Evolutionary conservation across 768 basidiomycete species (phyloP), one percentile per base, ranked within the genome.

Genomic region (Boletus sp.): DNA sequence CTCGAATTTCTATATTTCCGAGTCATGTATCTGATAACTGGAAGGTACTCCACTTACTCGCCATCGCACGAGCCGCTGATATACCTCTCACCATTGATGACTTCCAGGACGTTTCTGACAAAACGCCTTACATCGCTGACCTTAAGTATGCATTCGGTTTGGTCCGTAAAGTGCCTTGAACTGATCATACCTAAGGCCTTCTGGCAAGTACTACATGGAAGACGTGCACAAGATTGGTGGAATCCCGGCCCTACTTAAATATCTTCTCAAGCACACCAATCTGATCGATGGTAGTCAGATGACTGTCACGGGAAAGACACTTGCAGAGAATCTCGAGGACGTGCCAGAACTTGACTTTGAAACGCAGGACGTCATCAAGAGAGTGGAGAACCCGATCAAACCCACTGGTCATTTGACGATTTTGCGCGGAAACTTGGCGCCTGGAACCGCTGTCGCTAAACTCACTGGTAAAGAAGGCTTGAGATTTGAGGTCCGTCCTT

Each of bases 401-500:
- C 67, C 77, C 24, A 93, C 87, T 4, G 94, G 94, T 1, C 94
- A 96, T 73, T 73, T 97, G 63, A 86, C 86, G 12, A 93, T 98
- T 64, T 73, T 98, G 59, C 82, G 86, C 50, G 94, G 94, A n/a
- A 94, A 90, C 72, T 77, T 98, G 42, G 87, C 90, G 4, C 94
- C 94, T 0, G 90, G 82, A 48, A 86, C 87, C 1, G 88, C 92
- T 30, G 94, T 98, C 18, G 92, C 93, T 15, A 98, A 98, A 74
- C 77, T 97, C 59, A 96, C 94, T 7, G 94, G 94, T 14, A 94
- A 95, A 73, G 94, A 97, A 73, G 94, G 94, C 5, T 71, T 84
- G 50, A 79, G 75, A 20, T 97, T 97, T 62, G 89, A 92, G 78
- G 90, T 89, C 46, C 44, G 75, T 56, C 58, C 49, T 41, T 42